A percentile compares a stretch with the other conserved stretches of the same genome.
Conservation (phyloP, 2,329 filamentous ascomycete species). For the Colletotrichum chrysophilum region DNA sequence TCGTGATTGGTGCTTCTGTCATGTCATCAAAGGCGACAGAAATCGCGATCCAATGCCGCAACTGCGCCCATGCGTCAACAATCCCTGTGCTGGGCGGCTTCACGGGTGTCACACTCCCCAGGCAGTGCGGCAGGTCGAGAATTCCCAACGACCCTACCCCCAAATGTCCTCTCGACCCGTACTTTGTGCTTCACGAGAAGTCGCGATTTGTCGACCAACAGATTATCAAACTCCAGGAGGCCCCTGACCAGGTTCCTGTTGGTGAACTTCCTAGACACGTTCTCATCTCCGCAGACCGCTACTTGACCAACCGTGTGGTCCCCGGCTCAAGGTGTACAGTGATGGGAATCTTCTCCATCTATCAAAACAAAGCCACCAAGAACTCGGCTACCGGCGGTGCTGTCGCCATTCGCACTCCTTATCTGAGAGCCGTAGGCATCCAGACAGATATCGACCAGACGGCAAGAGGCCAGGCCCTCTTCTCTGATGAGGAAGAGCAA, state of each 20-base stretch:
- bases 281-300: constrained; percentile 93
- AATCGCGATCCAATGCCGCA: constrained; percentile 86
- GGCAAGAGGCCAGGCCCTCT: constrained; percentile 81
- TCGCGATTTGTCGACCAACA: constrained; percentile 97
- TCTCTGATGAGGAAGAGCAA: constrained; percentile 95
- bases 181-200: constrained; percentile 93
- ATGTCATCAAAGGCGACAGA: constrained; percentile 94
- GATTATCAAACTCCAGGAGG: constrained; percentile 96
- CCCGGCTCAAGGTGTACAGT: constrained; percentile 93
- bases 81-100: constrained; percentile 85
- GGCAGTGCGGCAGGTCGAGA: constrained; percentile 72
- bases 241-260: constrained; percentile 95
- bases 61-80: constrained; percentile 75
- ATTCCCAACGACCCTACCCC: constrained; percentile 70
- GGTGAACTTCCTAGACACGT: constrained; percentile 95
- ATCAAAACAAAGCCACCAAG: constrained; percentile 88
- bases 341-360: constrained; percentile 98
- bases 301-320: constrained; percentile 93
- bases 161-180: constrained; percentile 90
- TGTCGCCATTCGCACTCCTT: constrained; percentile 94
- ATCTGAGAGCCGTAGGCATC: constrained; percentile 90
- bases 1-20: constrained; percentile 96
- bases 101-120: constrained; percentile 82
- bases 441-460: constrained; percentile 90
- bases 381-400: constrained; percentile 76